phyloP scores from a whole-genome alignment of 306 rosid genomes.

The Alnus rubra region DNA sequence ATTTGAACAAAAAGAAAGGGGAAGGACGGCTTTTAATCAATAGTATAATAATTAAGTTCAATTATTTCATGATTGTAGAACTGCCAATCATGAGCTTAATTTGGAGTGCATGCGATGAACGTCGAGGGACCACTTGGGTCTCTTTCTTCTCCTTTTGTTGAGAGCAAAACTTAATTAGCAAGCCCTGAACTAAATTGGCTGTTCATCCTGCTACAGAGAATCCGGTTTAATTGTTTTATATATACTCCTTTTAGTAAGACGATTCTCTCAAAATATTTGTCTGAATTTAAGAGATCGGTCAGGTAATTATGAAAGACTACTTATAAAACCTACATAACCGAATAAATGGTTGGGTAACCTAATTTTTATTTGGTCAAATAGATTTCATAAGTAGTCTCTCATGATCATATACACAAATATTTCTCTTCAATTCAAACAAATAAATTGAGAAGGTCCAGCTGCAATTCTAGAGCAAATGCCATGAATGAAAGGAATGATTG shows the following conservation, averaged over 20 bases:
- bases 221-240: background rate
- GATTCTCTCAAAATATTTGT: too few relatives aligned
- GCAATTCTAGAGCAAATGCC: background rate
- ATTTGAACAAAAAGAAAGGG: background rate
- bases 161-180: background rate
- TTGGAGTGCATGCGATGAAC: background rate
- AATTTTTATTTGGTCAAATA: too few relatives aligned
- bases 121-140: background rate
- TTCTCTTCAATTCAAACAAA: too few relatives aligned
- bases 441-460: too few relatives aligned
- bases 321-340: too few relatives aligned
- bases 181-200: constrained; percentile 35
- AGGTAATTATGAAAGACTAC: too few relatives aligned
- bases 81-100: background rate
- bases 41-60: background rate
- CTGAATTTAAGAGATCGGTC: too few relatives aligned
- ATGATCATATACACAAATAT: too few relatives aligned
- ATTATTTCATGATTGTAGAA: background rate
- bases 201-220: constrained; percentile 40
- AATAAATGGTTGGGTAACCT: too few relatives aligned
- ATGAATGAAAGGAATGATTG: constrained; percentile 30
- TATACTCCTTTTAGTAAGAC: too few relatives aligned
- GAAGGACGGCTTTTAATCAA: background rate
- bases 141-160: background rate
- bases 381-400: too few relatives aligned